Conservation (phyloP, 495 filamentous ascomycete genomes). For the Neurospora sp. region DNA sequence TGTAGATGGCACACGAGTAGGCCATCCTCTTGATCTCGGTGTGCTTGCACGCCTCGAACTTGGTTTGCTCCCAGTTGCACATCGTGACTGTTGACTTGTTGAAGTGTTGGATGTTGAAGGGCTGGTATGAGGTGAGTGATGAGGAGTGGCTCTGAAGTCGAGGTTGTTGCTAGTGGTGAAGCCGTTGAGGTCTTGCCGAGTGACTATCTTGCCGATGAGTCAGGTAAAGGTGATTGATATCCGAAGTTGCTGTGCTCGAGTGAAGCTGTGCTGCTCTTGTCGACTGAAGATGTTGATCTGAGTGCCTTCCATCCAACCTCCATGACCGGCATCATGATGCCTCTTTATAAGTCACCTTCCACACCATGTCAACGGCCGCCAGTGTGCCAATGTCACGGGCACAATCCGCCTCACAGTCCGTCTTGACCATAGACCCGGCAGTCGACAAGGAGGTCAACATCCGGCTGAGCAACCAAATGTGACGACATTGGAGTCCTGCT, state of each 20-base stretch:
- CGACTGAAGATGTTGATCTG: background rate
- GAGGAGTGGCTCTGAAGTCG: background rate
- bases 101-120: background rate
- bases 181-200: background rate
- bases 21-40: constrained; percentile 3
- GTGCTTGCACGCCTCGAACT: constrained; percentile 8
- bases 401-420: background rate
- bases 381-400: background rate
- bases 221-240: background rate
- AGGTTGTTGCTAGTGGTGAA: background rate
- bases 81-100: background rate
- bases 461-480: background rate
- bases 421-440: background rate
- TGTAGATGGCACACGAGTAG: constrained; percentile 14
- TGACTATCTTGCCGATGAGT: background rate
- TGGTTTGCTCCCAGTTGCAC: constrained; percentile 14
- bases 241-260: background rate
- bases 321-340: background rate
- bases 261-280: background rate
- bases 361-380: background rate
- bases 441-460: background rate
- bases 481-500: background rate
- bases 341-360: background rate
- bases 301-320: background rate
- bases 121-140: background rate